Conservation (phyloP, 768 basidiomycete species). For the Pulveroboletus sp. region DNA sequence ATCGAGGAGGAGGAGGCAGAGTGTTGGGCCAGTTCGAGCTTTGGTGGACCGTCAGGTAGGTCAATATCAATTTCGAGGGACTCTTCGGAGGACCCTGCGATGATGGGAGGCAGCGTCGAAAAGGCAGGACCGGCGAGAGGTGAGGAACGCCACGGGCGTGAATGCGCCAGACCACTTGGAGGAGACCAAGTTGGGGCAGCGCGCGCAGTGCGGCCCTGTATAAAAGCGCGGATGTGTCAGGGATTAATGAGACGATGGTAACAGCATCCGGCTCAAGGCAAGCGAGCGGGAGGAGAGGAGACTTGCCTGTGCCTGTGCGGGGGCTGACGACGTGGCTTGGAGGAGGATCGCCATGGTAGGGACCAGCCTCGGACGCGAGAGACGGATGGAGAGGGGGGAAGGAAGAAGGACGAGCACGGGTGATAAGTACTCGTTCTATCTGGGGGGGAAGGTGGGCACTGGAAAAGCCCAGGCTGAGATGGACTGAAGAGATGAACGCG, state of each 20-base stretch:
- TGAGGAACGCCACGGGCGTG: slow-evolving; percentile 29
- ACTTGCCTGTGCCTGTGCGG: slow-evolving; percentile 13
- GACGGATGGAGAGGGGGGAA: background rate
- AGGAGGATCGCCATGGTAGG: slow-evolving; percentile 9
- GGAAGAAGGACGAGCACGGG: background rate
- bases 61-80: slow-evolving; percentile 5
- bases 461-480: no score
- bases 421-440: slow-evolving; percentile 1
- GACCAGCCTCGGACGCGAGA: background rate
- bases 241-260: background rate
- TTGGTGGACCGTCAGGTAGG: background rate
- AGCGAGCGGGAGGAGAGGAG: background rate
- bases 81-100: slow-evolving; percentile 22
- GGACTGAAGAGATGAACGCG: no score
- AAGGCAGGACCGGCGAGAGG: slow-evolving; percentile 25
- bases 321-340: background rate
- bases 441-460: no score
- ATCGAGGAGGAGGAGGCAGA: slow-evolving; percentile 16
- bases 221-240: background rate
- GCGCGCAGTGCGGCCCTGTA: slow-evolving; percentile 18
- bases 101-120: slow-evolving; percentile 22
- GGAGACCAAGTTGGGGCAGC: slow-evolving; percentile 5
- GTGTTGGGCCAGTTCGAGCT: background rate
- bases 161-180: slow-evolving; percentile 4
- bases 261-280: background rate